Evolutionary conservation across 129 eudicot genomes (phyloP).

Genomic region (Apium graveolens): DNA sequence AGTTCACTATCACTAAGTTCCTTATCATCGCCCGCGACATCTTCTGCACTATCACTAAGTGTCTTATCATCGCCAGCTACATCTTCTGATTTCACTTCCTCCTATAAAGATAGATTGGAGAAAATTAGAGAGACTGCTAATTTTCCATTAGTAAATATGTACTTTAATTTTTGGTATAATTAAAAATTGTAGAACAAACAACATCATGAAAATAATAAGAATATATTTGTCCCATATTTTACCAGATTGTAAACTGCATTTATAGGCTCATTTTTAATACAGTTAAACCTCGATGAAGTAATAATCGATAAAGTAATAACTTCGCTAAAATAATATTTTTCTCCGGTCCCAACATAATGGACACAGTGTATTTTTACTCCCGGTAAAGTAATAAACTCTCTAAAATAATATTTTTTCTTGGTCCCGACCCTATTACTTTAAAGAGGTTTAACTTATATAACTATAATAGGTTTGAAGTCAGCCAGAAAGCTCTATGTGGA

Average conservation of each 20-base stretch:
- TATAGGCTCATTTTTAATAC: neutral
- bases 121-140: neutral
- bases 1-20: slow-evolving; percentile 14
- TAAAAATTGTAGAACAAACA: neutral
- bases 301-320: too few species aligned
- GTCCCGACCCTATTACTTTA: too few species aligned
- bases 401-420: too few species aligned
- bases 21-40: slow-evolving; percentile 29
- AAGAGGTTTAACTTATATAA: too few species aligned
- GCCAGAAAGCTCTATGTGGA: neutral
- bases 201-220: neutral
- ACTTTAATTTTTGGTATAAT: neutral
- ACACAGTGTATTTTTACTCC: too few species aligned
- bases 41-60: slow-evolving; percentile 18
- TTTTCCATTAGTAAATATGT: neutral
- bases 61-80: slow-evolving; percentile 33
- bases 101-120: slow-evolving; percentile 26
- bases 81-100: slow-evolving; percentile 57
- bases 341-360: too few species aligned
- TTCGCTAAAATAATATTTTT: too few species aligned
- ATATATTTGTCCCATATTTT: neutral
- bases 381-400: too few species aligned
- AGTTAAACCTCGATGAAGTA: too few species aligned
- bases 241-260: neutral
- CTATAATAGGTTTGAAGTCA: neutral